These are phyloP conservation scores for Pugionium dolabratum DNA, from an alignment of 345 rosid genomes.

Conservation along the genomic window DNA sequence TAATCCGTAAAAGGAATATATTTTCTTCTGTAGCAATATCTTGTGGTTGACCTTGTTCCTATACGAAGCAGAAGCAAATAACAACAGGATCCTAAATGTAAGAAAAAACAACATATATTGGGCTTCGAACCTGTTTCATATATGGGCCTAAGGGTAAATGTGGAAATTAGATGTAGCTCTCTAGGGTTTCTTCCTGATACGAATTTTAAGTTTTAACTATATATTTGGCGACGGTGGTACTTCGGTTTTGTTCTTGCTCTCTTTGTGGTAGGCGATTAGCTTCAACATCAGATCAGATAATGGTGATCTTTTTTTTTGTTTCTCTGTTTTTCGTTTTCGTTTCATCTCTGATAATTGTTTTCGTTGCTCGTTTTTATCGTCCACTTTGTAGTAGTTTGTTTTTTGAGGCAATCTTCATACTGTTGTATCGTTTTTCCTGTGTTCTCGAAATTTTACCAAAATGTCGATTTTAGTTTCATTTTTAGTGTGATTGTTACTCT, in stretches of 20 bases:
- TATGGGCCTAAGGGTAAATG: background rate
- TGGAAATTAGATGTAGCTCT: background rate
- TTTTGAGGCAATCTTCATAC: background rate
- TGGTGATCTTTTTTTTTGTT: constrained; percentile 12
- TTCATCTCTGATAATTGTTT: too few species aligned
- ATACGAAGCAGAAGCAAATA: too few species aligned
- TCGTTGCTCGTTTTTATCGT: background rate
- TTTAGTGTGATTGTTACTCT: background rate
- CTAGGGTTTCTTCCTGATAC: background rate
- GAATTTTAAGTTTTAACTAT: background rate
- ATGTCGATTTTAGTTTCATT: constrained; percentile 1
- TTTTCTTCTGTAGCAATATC: too few species aligned
- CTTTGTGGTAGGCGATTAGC: constrained; percentile 12
- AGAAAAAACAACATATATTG: background rate
- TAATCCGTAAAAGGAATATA: too few species aligned
- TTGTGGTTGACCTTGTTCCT: background rate
- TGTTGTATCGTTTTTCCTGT: background rate
- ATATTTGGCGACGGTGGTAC: background rate
- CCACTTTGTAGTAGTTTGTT: too few species aligned
- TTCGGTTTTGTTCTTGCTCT: constrained; percentile 11
- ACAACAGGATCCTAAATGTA: too few species aligned
- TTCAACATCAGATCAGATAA: constrained; percentile 7
- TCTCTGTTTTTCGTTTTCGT: too few species aligned
- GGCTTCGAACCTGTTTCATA: background rate
- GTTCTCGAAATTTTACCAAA: background rate